These are phyloP conservation scores for Lachnum nothofagi DNA, from an alignment of 2,329 filamentous ascomycete species.

Conservation along the genomic window DNA sequence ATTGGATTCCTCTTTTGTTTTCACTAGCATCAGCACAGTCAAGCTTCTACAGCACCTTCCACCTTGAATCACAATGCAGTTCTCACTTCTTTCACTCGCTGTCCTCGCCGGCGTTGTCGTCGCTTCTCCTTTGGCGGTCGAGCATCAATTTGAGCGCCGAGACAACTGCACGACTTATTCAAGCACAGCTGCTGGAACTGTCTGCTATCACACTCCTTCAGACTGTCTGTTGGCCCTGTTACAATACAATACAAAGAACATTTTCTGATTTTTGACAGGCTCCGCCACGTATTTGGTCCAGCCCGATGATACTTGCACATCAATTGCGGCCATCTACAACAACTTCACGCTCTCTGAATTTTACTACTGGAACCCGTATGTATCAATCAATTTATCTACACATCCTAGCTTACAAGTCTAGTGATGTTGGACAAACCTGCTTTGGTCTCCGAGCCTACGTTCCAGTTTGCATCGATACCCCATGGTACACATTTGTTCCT, in stretches of 20 bases:
- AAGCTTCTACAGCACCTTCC: neutral
- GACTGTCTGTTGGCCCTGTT: neutral
- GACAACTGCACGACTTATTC: conserved; percentile 10
- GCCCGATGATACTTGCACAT: conserved; percentile 6
- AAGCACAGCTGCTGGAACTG: conserved; percentile 6
- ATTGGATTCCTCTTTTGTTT: neutral
- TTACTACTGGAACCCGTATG: conserved; percentile 12
- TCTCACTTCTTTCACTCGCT: conserved; percentile 5
- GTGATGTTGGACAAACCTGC: conserved; percentile 49
- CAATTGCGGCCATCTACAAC: conserved; percentile 3
- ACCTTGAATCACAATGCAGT: conserved; percentile 5
- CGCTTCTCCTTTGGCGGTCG: conserved; percentile 3
- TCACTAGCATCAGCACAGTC: neutral
- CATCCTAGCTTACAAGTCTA: conserved; percentile 27
- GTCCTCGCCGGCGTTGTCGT: conserved; percentile 1
- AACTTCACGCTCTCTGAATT: conserved; percentile 10
- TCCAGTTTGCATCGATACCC: conserved; percentile 9
- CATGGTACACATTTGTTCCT: conserved; percentile 10
- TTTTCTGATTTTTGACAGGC: neutral
- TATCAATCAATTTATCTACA: neutral
- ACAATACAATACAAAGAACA: neutral
- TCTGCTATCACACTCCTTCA: conserved; percentile 10
- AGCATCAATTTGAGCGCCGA: neutral
- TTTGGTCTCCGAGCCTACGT: conserved; percentile 8
- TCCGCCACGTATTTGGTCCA: conserved; percentile 10